These are phyloP conservation scores for Meyerozyma sp. DNA, from an alignment of 1,139 yeast species.

Conservation along the genomic window DNA sequence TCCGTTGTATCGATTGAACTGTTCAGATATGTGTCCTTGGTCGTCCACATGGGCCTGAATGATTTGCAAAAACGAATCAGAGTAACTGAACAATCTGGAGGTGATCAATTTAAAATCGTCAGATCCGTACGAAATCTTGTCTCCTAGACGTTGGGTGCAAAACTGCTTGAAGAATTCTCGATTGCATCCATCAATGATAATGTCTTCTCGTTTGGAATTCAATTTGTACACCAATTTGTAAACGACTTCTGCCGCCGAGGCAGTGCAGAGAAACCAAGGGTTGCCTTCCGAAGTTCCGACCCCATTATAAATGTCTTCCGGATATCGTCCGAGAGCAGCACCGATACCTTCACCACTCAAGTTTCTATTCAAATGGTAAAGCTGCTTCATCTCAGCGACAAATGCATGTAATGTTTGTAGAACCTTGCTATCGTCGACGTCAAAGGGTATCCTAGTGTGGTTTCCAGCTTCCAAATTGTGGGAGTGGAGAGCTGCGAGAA, in stretches of 20 bases:
- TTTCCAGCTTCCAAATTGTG: constrained; percentile 44
- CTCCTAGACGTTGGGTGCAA: constrained; percentile 17
- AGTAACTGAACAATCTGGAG: constrained; percentile 46
- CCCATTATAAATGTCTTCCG: constrained; percentile 91
- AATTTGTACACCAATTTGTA: constrained; percentile 30
- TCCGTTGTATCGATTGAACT: constrained; percentile 76
- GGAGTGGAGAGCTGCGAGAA: constrained; percentile 63
- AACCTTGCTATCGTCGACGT: constrained; percentile 48
- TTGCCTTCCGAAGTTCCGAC: constrained; percentile 70
- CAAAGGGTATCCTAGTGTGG: constrained; percentile 48
- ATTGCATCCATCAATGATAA: constrained; percentile 20
- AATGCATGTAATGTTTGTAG: constrained; percentile 56
- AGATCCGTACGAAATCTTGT: constrained; percentile 39
- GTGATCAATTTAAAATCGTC: constrained; percentile 42
- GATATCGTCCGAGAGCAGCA: constrained; percentile 84
- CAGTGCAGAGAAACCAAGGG: constrained; percentile 92
- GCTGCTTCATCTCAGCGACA: constrained; percentile 59
- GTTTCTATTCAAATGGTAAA: constrained; percentile 71
- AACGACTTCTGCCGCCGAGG: constrained; percentile 66
- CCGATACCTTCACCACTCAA: constrained; percentile 41
- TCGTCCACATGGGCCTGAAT: constrained; percentile 68
- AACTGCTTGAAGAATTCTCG: constrained; percentile 27
- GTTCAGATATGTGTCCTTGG: constrained; percentile 81
- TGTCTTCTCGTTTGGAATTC: constrained; percentile 17
- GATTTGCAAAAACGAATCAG: constrained; percentile 72